These are phyloP conservation scores for Xylaria nigripes DNA, from an alignment of 495 filamentous ascomycete genomes.

Conservation along the genomic window DNA sequence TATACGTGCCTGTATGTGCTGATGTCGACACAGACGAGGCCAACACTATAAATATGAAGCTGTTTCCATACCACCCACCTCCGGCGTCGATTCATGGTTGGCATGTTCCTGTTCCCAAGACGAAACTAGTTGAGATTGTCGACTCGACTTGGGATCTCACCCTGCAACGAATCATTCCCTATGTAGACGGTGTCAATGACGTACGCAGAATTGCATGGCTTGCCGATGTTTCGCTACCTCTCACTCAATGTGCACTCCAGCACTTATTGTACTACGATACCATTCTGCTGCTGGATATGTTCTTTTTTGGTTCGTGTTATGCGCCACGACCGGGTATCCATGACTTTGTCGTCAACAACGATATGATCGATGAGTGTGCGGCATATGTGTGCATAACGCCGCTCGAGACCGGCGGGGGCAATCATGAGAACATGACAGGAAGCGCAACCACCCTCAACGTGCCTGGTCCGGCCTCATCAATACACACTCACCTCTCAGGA, in stretches of 20 bases:
- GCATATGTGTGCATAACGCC: conserved; percentile 57
- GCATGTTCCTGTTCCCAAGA: conserved; percentile 86
- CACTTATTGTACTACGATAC: conserved; percentile 89
- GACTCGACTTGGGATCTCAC: conserved; percentile 90
- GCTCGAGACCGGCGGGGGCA: neutral
- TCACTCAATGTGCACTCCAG: conserved; percentile 73
- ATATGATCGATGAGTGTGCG: conserved; percentile 76
- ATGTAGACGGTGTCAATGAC: conserved; percentile 85
- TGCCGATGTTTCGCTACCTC: conserved; percentile 75
- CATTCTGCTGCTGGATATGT: conserved; percentile 79
- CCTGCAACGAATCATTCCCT: conserved; percentile 68
- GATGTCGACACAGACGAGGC: conserved; percentile 57
- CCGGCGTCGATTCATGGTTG: conserved; percentile 71
- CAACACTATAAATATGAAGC: conserved; percentile 93
- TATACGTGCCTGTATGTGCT: neutral
- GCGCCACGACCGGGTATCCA: conserved; percentile 69
- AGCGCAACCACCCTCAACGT: conserved; percentile 6
- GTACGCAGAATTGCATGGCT: conserved; percentile 73
- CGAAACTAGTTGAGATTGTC: conserved; percentile 60
- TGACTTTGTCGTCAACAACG: conserved; percentile 58
- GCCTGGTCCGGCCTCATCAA: neutral
- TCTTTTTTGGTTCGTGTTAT: conserved; percentile 87
- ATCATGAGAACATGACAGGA: neutral
- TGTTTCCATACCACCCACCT: conserved; percentile 73
- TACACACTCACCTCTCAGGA: neutral